Percentiles rank a stretch among this genome's conserved stretches.
Evolutionary conservation across 106 monocot genomes (phyloP).

Genomic region (Dactylorhiza incarnata): DNA sequence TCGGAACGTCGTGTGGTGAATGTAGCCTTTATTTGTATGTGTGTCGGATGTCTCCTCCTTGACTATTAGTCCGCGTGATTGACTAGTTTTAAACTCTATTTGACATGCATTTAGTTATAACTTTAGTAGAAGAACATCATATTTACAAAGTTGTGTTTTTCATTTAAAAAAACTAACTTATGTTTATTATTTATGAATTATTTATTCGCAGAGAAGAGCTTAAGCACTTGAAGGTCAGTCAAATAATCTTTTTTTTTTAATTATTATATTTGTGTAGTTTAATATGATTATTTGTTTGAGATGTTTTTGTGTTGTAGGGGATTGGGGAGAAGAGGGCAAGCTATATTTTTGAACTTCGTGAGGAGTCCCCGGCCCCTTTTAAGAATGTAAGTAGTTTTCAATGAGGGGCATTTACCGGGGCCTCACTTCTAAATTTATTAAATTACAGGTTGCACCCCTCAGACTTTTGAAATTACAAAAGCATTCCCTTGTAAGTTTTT

Average conservation of each 20-base stretch:
- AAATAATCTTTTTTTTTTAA: neutral
- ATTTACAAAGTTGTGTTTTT: no score
- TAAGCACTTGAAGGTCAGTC: conserved; percentile 31
- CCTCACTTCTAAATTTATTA: neutral
- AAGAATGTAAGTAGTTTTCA: conserved; percentile 28
- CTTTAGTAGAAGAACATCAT: neutral
- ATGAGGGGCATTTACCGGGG: no score
- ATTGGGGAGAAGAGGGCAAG: conserved; percentile 52
- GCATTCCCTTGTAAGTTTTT: no score
- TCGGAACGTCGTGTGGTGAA: no score
- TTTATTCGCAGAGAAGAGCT: conserved; percentile 37
- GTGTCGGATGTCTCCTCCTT: no score
- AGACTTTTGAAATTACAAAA: no score
- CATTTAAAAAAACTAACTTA: no score
- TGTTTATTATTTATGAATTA: neutral
- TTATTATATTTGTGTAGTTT: neutral
- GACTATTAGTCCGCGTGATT: no score
- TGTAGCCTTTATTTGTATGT: no score
- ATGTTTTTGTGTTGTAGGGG: conserved; percentile 22
- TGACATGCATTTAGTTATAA: no score
- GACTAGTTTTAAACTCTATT: no score
- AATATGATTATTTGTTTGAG: neutral
- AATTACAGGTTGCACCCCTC: neutral
- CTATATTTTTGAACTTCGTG: conserved; percentile 36
- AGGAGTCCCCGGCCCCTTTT: conserved; percentile 26